phyloP scores from a whole-genome alignment of 163 green algal species.

The Volvox carteri region DNA sequence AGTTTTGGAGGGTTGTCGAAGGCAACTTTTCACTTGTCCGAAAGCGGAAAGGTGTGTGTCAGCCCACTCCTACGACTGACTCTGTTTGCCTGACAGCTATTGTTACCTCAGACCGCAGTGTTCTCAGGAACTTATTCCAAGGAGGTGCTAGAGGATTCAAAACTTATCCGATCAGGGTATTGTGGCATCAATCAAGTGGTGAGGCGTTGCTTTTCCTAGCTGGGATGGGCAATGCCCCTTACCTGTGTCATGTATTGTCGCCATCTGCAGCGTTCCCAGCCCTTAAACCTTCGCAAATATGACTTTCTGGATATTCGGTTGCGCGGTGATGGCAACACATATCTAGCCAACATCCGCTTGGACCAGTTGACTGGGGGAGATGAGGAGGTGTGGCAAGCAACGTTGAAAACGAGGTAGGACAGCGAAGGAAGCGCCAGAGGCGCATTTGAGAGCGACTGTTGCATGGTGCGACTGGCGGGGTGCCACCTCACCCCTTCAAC shows the following conservation, averaged over 20 bases:
- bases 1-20: slow-evolving; percentile 56
- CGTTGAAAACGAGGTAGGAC: slow-evolving; percentile 41
- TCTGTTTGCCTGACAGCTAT: not conserved
- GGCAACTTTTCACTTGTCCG: slow-evolving; percentile 31
- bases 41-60: slow-evolving; percentile 35
- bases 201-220: not conserved
- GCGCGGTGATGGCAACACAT: slow-evolving; percentile 59
- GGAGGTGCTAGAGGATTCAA: slow-evolving; percentile 32
- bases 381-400: slow-evolving; percentile 64
- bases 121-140: slow-evolving; percentile 59
- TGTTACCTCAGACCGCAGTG: slow-evolving; percentile 47
- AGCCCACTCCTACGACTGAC: not conserved
- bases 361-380: slow-evolving; percentile 62
- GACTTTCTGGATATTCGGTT: slow-evolving; percentile 58
- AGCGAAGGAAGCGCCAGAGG: too few species aligned
- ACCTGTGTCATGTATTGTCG: too few species aligned
- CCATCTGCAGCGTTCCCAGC: not conserved
- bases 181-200: slow-evolving; percentile 64
- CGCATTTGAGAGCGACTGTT: too few species aligned
- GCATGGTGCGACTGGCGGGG: too few species aligned
- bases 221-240: too few species aligned
- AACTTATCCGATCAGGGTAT: slow-evolving; percentile 60
- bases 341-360: slow-evolving; percentile 57
- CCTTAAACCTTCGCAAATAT: slow-evolving; percentile 49
- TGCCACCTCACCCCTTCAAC: too few species aligned